These are phyloP conservation scores for Penicillium flavigenum DNA, from an alignment of 495 filamentous ascomycete genomes.

Conservation along the genomic window DNA sequence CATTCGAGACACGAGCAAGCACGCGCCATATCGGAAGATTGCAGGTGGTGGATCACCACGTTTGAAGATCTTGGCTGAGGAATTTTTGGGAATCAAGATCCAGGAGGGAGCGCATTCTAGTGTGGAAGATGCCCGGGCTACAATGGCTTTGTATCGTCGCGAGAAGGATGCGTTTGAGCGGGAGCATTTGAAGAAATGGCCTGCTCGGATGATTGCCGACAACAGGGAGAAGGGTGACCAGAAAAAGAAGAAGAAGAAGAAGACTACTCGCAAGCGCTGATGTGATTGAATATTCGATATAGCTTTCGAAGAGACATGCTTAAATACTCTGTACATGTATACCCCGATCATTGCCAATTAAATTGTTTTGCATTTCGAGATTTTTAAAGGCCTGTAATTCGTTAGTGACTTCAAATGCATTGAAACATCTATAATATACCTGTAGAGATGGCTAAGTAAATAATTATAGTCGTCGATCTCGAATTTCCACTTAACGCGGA, in stretches of 20 bases:
- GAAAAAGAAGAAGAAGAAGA: conserved; percentile 57
- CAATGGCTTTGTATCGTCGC: conserved; percentile 80
- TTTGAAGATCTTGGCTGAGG: conserved; percentile 69
- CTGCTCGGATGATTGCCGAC: conserved; percentile 44
- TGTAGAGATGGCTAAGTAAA: background rate
- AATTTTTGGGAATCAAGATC: conserved; percentile 79
- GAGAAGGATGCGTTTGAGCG: conserved; percentile 81
- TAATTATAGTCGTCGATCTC: conserved; percentile 3
- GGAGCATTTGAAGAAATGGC: conserved; percentile 67
- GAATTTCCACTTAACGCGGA: conserved; percentile 36
- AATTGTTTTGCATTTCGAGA: conserved; percentile 11
- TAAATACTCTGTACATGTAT: conserved; percentile 14
- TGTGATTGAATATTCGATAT: conserved; percentile 9
- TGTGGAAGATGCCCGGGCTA: conserved; percentile 85
- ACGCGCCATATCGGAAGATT: conserved; percentile 68
- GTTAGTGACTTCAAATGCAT: background rate
- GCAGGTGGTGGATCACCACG: conserved; percentile 75
- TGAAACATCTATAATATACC: background rate
- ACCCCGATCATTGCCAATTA: conserved; percentile 20
- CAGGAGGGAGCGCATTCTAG: conserved; percentile 72
- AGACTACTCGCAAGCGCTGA: conserved; percentile 48
- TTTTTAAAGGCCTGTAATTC: background rate
- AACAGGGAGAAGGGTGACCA: conserved; percentile 41
- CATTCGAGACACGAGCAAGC: conserved; percentile 81
- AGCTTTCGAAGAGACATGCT: conserved; percentile 9